Conservation (phyloP, 179 eudicot genomes). For the Sideroxylon spinosum region DNA sequence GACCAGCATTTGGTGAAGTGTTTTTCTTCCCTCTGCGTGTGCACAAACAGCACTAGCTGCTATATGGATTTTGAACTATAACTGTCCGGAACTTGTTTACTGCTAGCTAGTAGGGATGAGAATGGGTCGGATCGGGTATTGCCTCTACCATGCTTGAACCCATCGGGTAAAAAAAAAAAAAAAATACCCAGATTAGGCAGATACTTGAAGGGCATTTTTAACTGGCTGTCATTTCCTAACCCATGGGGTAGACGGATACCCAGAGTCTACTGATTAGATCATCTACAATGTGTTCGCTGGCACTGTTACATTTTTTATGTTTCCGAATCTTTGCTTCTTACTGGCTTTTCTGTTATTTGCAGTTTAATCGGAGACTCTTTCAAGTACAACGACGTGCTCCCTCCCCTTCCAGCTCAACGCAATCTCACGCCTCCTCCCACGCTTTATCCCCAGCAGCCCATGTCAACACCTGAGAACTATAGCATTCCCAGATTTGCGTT, state of each 20-base stretch:
- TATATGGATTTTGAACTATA: not conserved
- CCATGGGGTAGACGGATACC: too few species aligned
- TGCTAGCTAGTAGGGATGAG: too few species aligned
- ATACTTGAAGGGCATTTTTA: too few species aligned
- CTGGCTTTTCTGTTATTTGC: constrained; percentile 18
- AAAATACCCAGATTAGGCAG: too few species aligned
- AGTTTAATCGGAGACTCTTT: constrained; percentile 50
- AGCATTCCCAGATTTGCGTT: constrained; percentile 64
- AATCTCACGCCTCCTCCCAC: constrained; percentile 94
- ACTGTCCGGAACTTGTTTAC: not conserved
- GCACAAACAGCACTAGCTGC: not conserved
- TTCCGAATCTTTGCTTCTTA: not conserved
- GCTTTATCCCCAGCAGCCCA: constrained; percentile 92
- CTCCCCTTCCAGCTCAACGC: constrained; percentile 94
- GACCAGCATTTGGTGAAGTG: not conserved
- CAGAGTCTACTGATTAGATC: not conserved
- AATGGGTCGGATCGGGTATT: too few species aligned
- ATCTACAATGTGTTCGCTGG: not conserved
- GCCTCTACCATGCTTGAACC: too few species aligned
- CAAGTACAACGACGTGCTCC: constrained; percentile 76
- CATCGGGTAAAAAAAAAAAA: too few species aligned
- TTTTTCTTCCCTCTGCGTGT: not conserved
- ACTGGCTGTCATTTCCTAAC: too few species aligned
- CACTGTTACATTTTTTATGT: not conserved
- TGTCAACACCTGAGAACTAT: constrained; percentile 71